Base-by-base conservation (phyloP, 495 filamentous ascomycete genomes). In the Daldinia vernicosa region DNA sequence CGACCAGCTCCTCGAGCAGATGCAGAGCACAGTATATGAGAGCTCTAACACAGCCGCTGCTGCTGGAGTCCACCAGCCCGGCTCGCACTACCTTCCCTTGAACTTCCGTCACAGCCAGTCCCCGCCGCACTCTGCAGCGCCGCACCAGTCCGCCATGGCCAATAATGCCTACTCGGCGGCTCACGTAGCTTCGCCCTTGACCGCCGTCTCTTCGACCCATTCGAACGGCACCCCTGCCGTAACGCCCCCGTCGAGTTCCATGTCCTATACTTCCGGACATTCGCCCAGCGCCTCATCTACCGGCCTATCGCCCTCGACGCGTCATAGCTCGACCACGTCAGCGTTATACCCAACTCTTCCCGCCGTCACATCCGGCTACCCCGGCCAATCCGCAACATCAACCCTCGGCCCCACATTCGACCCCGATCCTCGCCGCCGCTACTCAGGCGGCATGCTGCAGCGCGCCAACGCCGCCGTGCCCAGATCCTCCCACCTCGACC, bases 1-100 rank as follows among this genome's bases (percentile, higher is more conserved):
- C 76, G 95, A 98, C 79, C 90, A 93, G 66, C 91, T 97, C 82
- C 85, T 99, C 39, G 92, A 97, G 79, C 93, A 97, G 80, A 93
- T 98, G 85, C 94, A 97, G 74, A 86, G 89, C 68, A 97, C 95
- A 7, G 91, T 98, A 28, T 98, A 98, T 77, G 95, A 98, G 79
- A 95, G 88, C 74, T 89, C 93, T 24, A 91, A 92, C 74, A 87
- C 91, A 14, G 86, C 91, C 3, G 90, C 92, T 14, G 91, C 91
- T 1, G 89, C 91, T 33, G 92, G 91, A 56, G 84, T 93, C 54
- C 87, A 89, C 40, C 89, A 92, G 67, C 87, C 90, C 24, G 83
- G 87, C 27, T 74, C 81, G 1, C 78, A 80, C 28, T 82, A 82
- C 30, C 65, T 75, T 14, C 74, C 80, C 14, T 51, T 89, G 67